Evolutionary conservation across 2,329 filamentous ascomycete genomes (phyloP).

Genomic region (Hypoxylon sp.): DNA sequence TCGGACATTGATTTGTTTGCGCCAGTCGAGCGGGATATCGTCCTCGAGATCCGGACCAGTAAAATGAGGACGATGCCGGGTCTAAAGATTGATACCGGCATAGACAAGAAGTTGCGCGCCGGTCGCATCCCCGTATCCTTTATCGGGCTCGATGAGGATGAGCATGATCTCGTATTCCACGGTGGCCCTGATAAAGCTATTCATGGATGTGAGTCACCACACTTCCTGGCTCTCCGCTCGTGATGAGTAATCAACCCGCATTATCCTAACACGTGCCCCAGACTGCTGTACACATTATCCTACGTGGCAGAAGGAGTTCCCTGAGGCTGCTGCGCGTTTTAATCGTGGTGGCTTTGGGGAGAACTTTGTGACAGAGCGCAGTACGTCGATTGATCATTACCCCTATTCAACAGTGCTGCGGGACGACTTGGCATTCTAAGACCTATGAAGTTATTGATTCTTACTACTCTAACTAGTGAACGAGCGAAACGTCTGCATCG

Average conservation of each 20-base stretch:
- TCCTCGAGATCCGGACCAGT: slow-evolving; percentile 71
- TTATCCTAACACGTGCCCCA: slow-evolving; percentile 49
- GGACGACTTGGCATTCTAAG: neutral
- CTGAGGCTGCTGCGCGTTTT: slow-evolving; percentile 66
- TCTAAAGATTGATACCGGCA: slow-evolving; percentile 68
- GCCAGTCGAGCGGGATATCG: slow-evolving; percentile 63
- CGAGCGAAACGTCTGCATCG: slow-evolving; percentile 76
- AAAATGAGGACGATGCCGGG: slow-evolving; percentile 69
- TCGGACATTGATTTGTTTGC: slow-evolving; percentile 58
- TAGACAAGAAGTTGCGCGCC: slow-evolving; percentile 65
- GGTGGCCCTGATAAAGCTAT: slow-evolving; percentile 76
- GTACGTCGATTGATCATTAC: slow-evolving; percentile 22
- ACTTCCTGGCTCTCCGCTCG: neutral
- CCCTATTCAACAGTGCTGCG: slow-evolving; percentile 19
- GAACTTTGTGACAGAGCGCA: slow-evolving; percentile 70
- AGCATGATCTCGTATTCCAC: slow-evolving; percentile 74
- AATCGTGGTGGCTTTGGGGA: slow-evolving; percentile 74
- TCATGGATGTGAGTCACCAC: slow-evolving; percentile 64
- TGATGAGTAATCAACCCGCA: slow-evolving; percentile 3
- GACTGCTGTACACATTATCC: slow-evolving; percentile 74
- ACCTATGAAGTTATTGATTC: neutral
- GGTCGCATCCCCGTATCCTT: slow-evolving; percentile 63
- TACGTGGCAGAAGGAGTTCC: slow-evolving; percentile 68
- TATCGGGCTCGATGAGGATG: slow-evolving; percentile 70
- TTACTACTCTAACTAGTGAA: slow-evolving; percentile 59